phyloP scores from a whole-genome alignment of 2,329 filamentous ascomycete species.

The Nemania abortiva region DNA sequence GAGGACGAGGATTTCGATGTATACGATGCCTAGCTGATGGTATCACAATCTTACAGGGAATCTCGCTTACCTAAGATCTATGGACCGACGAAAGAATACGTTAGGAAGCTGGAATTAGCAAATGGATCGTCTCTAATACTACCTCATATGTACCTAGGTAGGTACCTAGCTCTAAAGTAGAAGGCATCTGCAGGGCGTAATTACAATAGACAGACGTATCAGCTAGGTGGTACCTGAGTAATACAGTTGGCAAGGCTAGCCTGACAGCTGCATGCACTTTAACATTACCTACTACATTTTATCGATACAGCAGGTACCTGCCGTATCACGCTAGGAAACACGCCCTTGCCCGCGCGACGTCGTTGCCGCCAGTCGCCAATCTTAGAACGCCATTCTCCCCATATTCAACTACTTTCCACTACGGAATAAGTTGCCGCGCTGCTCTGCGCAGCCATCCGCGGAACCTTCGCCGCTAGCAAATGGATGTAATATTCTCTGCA shows the following conservation, averaged over 20 bases:
- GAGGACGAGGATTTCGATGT: slow-evolving; percentile 15
- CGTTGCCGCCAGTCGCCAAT: background rate
- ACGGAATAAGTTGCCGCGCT: background rate
- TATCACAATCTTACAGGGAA: background rate
- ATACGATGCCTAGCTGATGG: background rate
- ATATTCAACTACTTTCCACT: background rate
- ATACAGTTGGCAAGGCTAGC: slow-evolving; percentile 8
- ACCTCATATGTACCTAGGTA: background rate
- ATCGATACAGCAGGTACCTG: slow-evolving; percentile 9
- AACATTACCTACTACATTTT: slow-evolving; percentile 48
- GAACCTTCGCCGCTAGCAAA: background rate
- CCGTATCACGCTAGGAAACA: slow-evolving; percentile 15
- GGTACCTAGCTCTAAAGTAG: background rate
- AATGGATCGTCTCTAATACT: background rate
- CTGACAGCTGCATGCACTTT: slow-evolving; percentile 34
- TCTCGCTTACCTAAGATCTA: background rate
- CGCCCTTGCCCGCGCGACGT: slow-evolving; percentile 21
- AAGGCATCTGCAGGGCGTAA: too few relatives aligned
- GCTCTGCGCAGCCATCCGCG: slow-evolving; percentile 7
- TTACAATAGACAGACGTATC: too few relatives aligned
- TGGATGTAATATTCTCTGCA: slow-evolving; percentile 9
- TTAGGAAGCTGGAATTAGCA: background rate
- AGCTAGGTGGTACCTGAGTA: too few relatives aligned
- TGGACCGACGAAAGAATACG: background rate
- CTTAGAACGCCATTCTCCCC: background rate